Evolutionary conservation across 139 green algal genomes (phyloP), one percentile per base, ranked within the genome.

Genomic region (Closterium sp.): DNA sequence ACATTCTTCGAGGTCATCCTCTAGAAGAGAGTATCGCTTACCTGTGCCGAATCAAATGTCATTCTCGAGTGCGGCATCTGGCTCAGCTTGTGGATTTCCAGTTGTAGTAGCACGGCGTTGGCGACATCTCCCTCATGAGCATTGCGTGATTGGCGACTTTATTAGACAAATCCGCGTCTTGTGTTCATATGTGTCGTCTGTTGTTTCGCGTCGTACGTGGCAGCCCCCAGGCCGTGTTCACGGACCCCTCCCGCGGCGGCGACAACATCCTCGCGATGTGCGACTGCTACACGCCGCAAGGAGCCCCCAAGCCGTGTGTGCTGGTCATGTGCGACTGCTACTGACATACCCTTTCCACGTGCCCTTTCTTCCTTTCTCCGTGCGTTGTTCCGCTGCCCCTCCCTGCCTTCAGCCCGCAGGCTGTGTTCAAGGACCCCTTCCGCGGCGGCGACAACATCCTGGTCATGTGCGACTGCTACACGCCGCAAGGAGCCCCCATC

Each of bases 381-480:
- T 85, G 76, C 28, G 76, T 85, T 85, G 76, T 28, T 85, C 28
- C 84, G 84, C 33, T 12, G 33, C 12, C 12, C 12, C 33, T 19
- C 33, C 84, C 84, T 19, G 19, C n/a, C n/a, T 85, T 84, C 69
- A 34, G 32, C 87, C 95, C 95, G 0, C 91, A 92, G 28, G 93
- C 94, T 33, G 93, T 96, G 86, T 97, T 96, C 93, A 91, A 86
- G 21, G 96, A 97, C 90, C 95, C 97, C 83, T 98, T 97, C 96
- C 95, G 97, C 84, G 90, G 92, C 28, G 97, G 97, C 12, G 95
- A 98, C 92, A 98, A 99, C 96, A 97, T 99, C 92, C 94, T 92
- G 84, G 97, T 99, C 23, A 97, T 99, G 97, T 98, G 97, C 92
- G 98, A 99, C 93, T 93, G 93, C 36, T 99, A 99, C 89, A 97